A percentile compares a stretch with the other conserved stretches of the same genome.
Evolutionary conservation across 2,329 filamentous ascomycete species (phyloP).

Genomic region (Aspergillus neotritici): DNA sequence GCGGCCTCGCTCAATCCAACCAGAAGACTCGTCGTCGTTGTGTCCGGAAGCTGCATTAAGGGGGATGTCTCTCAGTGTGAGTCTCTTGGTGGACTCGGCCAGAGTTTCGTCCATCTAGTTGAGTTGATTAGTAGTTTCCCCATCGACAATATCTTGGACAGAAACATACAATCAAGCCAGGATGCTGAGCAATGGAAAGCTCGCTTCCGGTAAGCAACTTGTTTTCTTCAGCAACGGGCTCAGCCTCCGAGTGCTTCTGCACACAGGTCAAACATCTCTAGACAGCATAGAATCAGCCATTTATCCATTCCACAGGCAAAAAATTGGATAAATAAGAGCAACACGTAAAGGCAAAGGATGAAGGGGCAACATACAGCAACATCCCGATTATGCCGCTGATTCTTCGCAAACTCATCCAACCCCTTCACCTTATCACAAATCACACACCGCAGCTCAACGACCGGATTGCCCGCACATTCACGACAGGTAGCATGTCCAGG

Average conservation of each 20-base stretch:
- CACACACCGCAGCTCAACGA: constrained; percentile 45
- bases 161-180: constrained; percentile 8
- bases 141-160: too few relatives aligned
- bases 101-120: constrained; percentile 5
- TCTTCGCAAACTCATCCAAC: constrained; percentile 47
- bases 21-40: constrained; percentile 12
- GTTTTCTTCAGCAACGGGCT: constrained; percentile 29
- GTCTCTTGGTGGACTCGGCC: constrained; percentile 1
- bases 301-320: constrained; percentile 21
- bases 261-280: constrained; percentile 39
- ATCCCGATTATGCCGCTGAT: constrained; percentile 43
- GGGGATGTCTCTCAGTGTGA: constrained; percentile 3
- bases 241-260: constrained; percentile 29
- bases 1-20: constrained; percentile 14
- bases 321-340: background rate
- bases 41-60: background rate
- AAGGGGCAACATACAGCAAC: constrained; percentile 35
- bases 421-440: constrained; percentile 45
- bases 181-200: constrained; percentile 3
- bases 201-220: constrained; percentile 19
- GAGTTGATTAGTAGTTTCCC: too few relatives aligned
- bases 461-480: constrained; percentile 39
- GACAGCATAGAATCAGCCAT: constrained; percentile 24
- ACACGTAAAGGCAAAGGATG: background rate
- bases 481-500: constrained; percentile 37